Base-by-base conservation (phyloP, 2,329 filamentous ascomycete genomes). In the Leptographium flavum region DNA sequence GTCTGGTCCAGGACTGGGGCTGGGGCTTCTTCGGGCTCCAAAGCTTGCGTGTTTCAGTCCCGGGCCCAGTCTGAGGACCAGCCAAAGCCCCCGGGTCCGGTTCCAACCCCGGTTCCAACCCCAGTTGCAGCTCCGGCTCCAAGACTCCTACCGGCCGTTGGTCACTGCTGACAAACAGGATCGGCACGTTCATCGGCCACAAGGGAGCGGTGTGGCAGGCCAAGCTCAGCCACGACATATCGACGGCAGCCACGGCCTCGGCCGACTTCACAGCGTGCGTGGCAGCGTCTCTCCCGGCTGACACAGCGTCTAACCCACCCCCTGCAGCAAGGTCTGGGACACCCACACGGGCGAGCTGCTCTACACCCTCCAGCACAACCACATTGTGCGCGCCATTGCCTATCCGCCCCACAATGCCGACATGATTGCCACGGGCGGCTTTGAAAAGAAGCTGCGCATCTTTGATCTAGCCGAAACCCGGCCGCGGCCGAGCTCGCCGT, bases 151-250 rank as follows among this genome's bases (percentile, higher is more conserved):
- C 14, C 13, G 7, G 21, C 36, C 37, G 7, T 17, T 25, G 19
- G 30, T 33, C 30, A 30, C 23, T 8, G 54, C 43, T n/a, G n/a
- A n/a, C n/a, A n/a, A n/a, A 52, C 39, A 93, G 87, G 85, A 96
- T 96, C 55, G 92, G 92, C 41, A 96, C 92, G 32, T 96, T 96
- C 60, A 82, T 98, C 56, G 92, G 92, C 35, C 92, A 98, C 69
- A 96, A 98, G 66, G 92, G 92, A 51, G 92, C 92, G 32, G 90
- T 96, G 49, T 98, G 92, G 87, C 88, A 95, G 67, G 86, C 88
- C 45, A 79, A 88, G 55, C 73, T 98, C 31, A 94, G 87, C 44
- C 80, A 85, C 19, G 87, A 96, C 65, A 86, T 87, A 36, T 79
- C 78, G 23, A 81, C 87, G 40, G 90, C 92, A 47, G 92, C 88